Evolutionary conservation across 1,284 basidiomycete genomes (phyloP).

Genomic region (Tilletiaria anomala): DNA sequence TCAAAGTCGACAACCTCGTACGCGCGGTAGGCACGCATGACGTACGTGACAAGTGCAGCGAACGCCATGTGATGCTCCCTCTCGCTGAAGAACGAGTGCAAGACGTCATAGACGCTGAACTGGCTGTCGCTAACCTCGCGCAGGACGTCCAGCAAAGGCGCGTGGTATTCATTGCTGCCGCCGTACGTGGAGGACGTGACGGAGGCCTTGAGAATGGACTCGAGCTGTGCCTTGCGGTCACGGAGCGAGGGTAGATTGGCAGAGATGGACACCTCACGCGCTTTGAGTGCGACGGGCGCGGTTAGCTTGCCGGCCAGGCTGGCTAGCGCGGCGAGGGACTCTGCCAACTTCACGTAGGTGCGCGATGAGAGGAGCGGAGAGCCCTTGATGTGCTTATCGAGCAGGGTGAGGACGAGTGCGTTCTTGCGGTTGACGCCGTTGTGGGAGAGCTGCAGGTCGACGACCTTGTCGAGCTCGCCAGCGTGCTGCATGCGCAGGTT

Average conservation of each 20-base stretch:
- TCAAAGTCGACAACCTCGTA: slow-evolving; percentile 84
- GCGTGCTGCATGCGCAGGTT: slow-evolving; percentile 81
- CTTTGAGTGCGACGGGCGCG: slow-evolving; percentile 58
- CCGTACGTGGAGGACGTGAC: slow-evolving; percentile 67
- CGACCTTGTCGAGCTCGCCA: slow-evolving; percentile 78
- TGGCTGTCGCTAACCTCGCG: slow-evolving; percentile 89
- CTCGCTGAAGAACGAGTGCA: slow-evolving; percentile 78
- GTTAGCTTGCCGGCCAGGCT: slow-evolving; percentile 50
- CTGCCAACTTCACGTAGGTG: slow-evolving; percentile 19
- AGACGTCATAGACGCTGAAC: slow-evolving; percentile 92
- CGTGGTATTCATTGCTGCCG: slow-evolving; percentile 52
- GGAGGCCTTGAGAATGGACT: slow-evolving; percentile 74
- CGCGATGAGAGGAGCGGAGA: slow-evolving; percentile 19
- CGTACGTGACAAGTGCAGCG: slow-evolving; percentile 89
- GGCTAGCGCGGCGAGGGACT: slow-evolving; percentile 46
- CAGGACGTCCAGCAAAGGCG: slow-evolving; percentile 68
- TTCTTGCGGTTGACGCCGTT: slow-evolving; percentile 87
- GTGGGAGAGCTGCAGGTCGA: slow-evolving; percentile 77
- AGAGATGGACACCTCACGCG: slow-evolving; percentile 88
- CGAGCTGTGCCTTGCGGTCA: slow-evolving; percentile 86
- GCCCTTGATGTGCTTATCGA: slow-evolving; percentile 50
- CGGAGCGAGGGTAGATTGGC: slow-evolving; percentile 94
- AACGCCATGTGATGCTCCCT: slow-evolving; percentile 59
- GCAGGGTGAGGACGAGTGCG: slow-evolving; percentile 66
- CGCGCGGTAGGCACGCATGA: slow-evolving; percentile 86